A percentile compares a stretch with the other conserved stretches of the same genome.
Evolutionary conservation across 257 asterid genomes (phyloP).

Genomic region (Nicotiana paniculata): DNA sequence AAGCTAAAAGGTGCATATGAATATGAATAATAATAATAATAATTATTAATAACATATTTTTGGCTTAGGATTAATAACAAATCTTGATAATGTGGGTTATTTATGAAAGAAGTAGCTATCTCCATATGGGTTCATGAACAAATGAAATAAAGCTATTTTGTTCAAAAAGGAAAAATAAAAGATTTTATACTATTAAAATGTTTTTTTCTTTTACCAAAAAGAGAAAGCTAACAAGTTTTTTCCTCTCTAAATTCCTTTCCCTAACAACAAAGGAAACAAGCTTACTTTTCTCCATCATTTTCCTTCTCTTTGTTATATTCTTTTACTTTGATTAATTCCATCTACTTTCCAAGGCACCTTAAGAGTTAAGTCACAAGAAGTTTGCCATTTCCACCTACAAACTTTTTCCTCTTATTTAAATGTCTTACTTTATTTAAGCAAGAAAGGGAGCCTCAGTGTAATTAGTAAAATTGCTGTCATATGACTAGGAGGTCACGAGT

Average conservation of each 20-base stretch:
- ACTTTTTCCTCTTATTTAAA: neutral
- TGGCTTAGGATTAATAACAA: too few species aligned
- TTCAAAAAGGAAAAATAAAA: neutral
- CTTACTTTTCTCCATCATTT: neutral
- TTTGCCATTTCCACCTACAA: neutral
- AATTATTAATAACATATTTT: too few species aligned
- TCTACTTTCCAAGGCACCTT: neutral
- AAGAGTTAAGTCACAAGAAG: slow-evolving; percentile 7
- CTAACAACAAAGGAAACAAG: neutral
- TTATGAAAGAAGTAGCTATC: too few species aligned
- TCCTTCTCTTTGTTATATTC: neutral
- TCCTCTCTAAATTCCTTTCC: neutral
- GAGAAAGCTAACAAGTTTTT: neutral
- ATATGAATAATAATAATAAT: neutral
- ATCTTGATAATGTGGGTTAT: too few species aligned
- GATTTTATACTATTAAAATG: too few species aligned
- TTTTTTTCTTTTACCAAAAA: neutral
- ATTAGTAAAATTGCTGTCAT: too few species aligned
- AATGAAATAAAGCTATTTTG: neutral
- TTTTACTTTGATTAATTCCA: neutral
- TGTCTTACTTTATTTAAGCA: too few species aligned
- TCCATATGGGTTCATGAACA: too few species aligned
- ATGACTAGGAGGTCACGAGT: too few species aligned
- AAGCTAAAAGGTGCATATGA: neutral
- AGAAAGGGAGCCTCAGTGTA: too few species aligned